These are phyloP conservation scores for Pterocarpus santalinus DNA, from an alignment of 306 rosid genomes.

Conservation along the genomic window DNA sequence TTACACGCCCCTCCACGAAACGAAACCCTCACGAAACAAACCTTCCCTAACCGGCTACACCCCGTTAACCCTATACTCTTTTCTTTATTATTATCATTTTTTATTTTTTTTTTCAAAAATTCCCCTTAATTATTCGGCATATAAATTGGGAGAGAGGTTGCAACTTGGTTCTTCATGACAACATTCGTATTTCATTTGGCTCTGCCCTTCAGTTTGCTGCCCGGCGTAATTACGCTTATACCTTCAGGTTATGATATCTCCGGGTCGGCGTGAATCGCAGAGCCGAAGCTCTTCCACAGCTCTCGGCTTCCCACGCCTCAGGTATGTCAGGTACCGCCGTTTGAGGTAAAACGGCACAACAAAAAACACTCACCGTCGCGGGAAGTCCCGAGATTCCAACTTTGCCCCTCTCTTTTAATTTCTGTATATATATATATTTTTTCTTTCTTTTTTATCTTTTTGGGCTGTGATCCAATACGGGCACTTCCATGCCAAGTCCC, in stretches of 20 bases:
- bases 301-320: constrained; percentile 73
- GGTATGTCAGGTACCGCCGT: constrained; percentile 67
- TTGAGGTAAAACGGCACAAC: constrained; percentile 46
- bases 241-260: constrained; percentile 59
- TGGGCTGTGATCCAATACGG: neutral
- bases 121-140: neutral
- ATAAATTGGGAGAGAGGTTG: constrained; percentile 26
- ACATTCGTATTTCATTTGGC: neutral
- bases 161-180: neutral
- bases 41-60: constrained; percentile 22
- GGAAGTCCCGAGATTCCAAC: neutral
- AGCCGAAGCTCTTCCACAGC: constrained; percentile 67
- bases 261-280: constrained; percentile 49
- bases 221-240: constrained; percentile 33
- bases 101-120: too few relatives aligned
- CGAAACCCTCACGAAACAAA: neutral
- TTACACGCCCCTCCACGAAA: constrained; percentile 3
- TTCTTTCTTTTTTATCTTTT: neutral
- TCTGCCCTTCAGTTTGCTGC: neutral
- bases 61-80: neutral
- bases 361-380: neutral
- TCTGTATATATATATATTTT: neutral
- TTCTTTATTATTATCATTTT: neutral
- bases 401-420: neutral
- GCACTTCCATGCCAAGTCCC: constrained; percentile 64